phyloP scores from a whole-genome alignment of 495 filamentous ascomycete genomes.

The Aspergillus indologenus region DNA sequence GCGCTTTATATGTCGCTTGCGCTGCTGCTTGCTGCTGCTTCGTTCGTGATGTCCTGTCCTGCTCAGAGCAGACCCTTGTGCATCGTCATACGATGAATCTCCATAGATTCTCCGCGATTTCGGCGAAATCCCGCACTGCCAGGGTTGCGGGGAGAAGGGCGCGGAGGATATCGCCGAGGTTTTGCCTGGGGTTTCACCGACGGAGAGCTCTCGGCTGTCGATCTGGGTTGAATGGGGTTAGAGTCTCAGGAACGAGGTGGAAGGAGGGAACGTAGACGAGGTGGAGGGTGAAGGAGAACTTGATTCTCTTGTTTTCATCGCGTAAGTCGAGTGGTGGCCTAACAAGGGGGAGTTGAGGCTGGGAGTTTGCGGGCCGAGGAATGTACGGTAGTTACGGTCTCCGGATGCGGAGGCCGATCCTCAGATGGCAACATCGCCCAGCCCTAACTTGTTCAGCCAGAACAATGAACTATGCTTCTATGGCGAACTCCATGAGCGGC shows the following conservation, averaged over 20 bases:
- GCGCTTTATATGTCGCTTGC: not conserved
- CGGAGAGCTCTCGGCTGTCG: not conserved
- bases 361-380: not conserved
- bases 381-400: not conserved
- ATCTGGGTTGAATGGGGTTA: not conserved
- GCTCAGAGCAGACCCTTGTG: not conserved
- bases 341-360: not conserved
- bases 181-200: not conserved
- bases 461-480: slow-evolving; percentile 1
- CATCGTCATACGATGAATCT: not conserved
- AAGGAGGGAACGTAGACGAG: not conserved
- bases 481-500: slow-evolving; percentile 10
- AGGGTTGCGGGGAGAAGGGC: too few relatives aligned
- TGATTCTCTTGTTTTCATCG: not conserved
- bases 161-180: not conserved
- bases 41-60: too few relatives aligned
- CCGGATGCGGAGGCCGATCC: not conserved
- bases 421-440: too few relatives aligned
- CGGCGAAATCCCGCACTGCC: not conserved
- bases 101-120: not conserved
- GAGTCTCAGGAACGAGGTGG: not conserved
- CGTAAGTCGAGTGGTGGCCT: not conserved
- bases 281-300: not conserved
- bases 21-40: not conserved
- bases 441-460: too few relatives aligned